Conservation (phyloP, 305 asterid genomes). For the Fraxinus dipetala region DNA sequence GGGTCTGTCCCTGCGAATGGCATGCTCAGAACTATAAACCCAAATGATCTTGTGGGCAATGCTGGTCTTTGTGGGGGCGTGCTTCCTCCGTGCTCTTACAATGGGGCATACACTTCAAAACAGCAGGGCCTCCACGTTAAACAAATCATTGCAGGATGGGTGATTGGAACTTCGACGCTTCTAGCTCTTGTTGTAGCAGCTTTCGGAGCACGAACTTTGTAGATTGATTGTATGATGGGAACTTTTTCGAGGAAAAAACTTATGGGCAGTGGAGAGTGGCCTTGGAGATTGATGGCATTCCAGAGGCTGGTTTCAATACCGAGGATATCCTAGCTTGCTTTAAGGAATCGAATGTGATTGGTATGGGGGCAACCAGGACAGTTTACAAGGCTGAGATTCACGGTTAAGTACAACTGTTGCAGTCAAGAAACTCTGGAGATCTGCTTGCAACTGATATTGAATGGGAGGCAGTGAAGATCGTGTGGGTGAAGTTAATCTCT, state of each 20-base stretch:
- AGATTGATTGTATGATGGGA: slow-evolving; percentile 65
- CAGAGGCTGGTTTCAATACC: slow-evolving; percentile 71
- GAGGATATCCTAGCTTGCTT: slow-evolving; percentile 62
- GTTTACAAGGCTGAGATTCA: slow-evolving; percentile 74
- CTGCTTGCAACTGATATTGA: slow-evolving; percentile 46
- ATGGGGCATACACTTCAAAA: slow-evolving; percentile 33
- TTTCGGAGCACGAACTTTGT: slow-evolving; percentile 39
- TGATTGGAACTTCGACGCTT: slow-evolving; percentile 54
- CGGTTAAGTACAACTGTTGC: slow-evolving; percentile 58
- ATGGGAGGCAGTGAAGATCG: slow-evolving; percentile 56
- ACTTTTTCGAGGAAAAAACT: slow-evolving; percentile 55
- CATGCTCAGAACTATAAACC: slow-evolving; percentile 68
- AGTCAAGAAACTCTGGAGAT: slow-evolving; percentile 76
- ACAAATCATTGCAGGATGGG: slow-evolving; percentile 60
- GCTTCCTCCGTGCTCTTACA: slow-evolving; percentile 60
- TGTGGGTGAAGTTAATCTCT: slow-evolving; percentile 71
- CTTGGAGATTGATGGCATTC: slow-evolving; percentile 86
- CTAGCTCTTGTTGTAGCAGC: slow-evolving; percentile 43
- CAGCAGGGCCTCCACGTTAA: slow-evolving; percentile 38
- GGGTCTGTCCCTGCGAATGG: slow-evolving; percentile 78
- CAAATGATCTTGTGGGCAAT: slow-evolving; percentile 63
- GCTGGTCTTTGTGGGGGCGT: slow-evolving; percentile 64
- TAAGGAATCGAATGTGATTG: slow-evolving; percentile 69
- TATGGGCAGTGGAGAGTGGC: slow-evolving; percentile 60
- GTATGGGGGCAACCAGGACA: slow-evolving; percentile 81